A percentile compares a stretch with the other conserved stretches of the same genome.
phyloP scores from a whole-genome alignment of 306 rosid species.

The Cucurbita argyrosperma region DNA sequence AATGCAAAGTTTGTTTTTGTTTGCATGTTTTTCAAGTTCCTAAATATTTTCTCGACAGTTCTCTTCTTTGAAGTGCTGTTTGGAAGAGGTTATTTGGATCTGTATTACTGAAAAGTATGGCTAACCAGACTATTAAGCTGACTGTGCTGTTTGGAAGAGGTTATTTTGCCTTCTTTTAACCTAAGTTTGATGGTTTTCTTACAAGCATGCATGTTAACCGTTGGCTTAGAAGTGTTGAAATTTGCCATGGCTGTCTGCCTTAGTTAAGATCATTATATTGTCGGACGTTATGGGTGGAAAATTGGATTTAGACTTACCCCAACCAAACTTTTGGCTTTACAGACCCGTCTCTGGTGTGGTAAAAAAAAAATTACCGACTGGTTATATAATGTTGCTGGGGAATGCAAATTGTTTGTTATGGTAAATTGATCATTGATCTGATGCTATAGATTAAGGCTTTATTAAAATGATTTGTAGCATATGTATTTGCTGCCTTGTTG shows the following conservation, averaged over 20 bases:
- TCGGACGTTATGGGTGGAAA: background rate
- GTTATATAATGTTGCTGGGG: background rate
- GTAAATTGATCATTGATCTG: background rate
- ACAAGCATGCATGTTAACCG: background rate
- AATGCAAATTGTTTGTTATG: background rate
- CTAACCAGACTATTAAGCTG: background rate
- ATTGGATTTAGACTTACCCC: background rate
- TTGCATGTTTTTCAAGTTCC: constrained; percentile 9
- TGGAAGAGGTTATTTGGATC: background rate
- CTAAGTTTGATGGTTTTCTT: background rate
- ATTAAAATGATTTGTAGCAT: background rate
- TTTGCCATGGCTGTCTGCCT: background rate
- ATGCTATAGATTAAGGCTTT: background rate
- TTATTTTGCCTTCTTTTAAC: background rate
- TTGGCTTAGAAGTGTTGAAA: background rate
- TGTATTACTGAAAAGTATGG: background rate
- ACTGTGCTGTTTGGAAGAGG: background rate
- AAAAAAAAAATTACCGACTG: background rate
- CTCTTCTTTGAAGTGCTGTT: constrained; percentile 5
- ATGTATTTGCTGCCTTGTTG: background rate
- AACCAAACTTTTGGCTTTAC: background rate
- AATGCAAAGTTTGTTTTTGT: constrained; percentile 35
- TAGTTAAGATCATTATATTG: background rate
- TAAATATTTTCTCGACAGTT: background rate
- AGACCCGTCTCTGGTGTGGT: background rate